Base-by-base conservation (phyloP, 345 rosid species). In the Schrenkiella parvula region DNA sequence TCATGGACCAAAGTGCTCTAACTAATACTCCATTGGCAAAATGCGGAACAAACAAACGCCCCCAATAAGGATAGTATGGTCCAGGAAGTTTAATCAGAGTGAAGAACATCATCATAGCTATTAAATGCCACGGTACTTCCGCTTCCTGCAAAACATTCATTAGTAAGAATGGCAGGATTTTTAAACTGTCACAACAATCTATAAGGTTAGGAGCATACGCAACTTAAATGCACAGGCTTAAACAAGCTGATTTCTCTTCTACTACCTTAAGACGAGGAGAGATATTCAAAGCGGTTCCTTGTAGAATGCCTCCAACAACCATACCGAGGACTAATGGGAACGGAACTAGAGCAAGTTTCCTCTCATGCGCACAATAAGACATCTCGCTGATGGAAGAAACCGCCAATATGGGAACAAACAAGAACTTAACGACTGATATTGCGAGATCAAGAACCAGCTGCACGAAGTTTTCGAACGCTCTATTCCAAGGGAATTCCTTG, bases 301-400 rank as follows among this genome's bases (percentile, higher is more conserved):
- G 82, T 14, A 88, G 15, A 61, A 89, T 18, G 48, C 86, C 87
- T 1, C 84, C 87, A 59, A 85, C 69, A 70, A 77, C 88, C 59
- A 89, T 25, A 70, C 98, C 97, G 54, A 88, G 17, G 66, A 86
- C 82, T 19, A 93, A 74, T 0, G 97, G 97, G 71, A 89, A 61
- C 2, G 91, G 89, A 53, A 91, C 80, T 39, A 89, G 68, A 54
- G 72, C 75, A 77, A 93, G 81, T 82, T 80, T 91, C 84, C 78
- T 91, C 66, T 89, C 84, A 73, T 85, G 96, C 4, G 98, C 97
- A 83, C 97, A 89, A 41, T 90, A 93, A 50, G 98, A 93, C 96
- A 93, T 85, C 89, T 93, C 98, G n/a, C 97, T 90, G 12, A 91
- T 78, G 21, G 97, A 89, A 31, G 97, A 75, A 80, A 91, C 84